phyloP scores from a whole-genome alignment of 352 stramenopile genomes.

The Globisporangium irregulare region DNA sequence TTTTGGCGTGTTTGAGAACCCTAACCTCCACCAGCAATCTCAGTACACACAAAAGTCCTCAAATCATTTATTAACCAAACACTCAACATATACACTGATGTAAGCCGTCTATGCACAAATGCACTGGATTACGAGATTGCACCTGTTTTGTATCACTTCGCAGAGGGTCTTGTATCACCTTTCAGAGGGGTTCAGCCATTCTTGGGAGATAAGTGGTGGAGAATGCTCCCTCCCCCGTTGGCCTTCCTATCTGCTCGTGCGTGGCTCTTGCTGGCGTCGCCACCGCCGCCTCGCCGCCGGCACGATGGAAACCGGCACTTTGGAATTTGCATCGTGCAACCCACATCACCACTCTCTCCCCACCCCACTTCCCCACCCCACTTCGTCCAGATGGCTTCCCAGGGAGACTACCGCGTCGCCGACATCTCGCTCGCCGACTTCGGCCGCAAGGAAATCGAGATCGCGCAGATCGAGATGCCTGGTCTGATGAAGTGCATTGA shows the following conservation, averaged over 20 bases:
- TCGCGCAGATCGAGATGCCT: conserved; percentile 98
- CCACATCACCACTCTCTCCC: not conserved
- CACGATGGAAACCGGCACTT: conserved; percentile 9
- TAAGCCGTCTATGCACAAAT: not conserved
- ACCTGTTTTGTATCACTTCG: conserved; percentile 1
- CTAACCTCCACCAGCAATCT: not conserved
- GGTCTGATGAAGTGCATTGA: conserved; percentile 96
- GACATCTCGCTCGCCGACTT: conserved; percentile 99
- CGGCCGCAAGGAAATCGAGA: conserved; percentile 98
- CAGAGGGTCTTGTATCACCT: conserved; percentile 5
- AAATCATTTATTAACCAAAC: not conserved
- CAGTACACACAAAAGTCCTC: not conserved
- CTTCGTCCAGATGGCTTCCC: conserved; percentile 43
- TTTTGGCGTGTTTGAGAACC: not conserved
- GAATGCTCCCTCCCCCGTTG: conserved; percentile 6
- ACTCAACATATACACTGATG: not conserved
- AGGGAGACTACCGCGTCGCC: conserved; percentile 86
- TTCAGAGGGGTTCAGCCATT: conserved; percentile 3
- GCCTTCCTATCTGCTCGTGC: not conserved
- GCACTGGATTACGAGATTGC: conserved; percentile 5
- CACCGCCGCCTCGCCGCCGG: not conserved
- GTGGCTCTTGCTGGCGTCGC: not conserved
- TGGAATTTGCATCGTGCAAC: conserved; percentile 22
- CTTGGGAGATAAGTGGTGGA: conserved; percentile 15
- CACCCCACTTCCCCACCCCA: not conserved